Percentiles rank a stretch among this genome's conserved stretches.
Evolutionary conservation across 441 rosid genomes (phyloP).

Genomic region (Aquilaria agallochum): DNA sequence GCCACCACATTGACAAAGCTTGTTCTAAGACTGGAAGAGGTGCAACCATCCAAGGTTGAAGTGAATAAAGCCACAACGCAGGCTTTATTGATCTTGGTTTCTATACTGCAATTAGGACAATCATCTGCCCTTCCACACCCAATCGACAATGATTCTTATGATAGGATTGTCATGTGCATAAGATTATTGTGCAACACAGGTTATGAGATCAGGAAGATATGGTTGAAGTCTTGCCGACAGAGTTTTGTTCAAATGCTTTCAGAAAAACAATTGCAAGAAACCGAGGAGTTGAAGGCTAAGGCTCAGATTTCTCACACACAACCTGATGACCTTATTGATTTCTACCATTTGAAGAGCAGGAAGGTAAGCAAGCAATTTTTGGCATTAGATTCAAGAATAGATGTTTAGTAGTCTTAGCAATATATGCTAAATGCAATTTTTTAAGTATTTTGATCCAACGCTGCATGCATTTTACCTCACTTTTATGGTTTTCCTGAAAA

Average conservation of each 20-base stretch:
- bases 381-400: no score
- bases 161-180: conserved; percentile 73
- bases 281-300: conserved; percentile 82
- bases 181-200: conserved; percentile 69
- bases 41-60: conserved; percentile 70
- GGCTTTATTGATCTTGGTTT: conserved; percentile 70
- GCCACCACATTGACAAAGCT: conserved; percentile 87
- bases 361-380: conserved; percentile 40
- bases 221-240: conserved; percentile 82
- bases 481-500: no score
- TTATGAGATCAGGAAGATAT: conserved; percentile 71
- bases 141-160: conserved; percentile 79
- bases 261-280: conserved; percentile 78
- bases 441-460: no score
- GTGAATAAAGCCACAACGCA: conserved; percentile 60
- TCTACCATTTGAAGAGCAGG: conserved; percentile 92
- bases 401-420: no score
- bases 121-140: conserved; percentile 74
- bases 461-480: no score
- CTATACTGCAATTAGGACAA: conserved; percentile 86
- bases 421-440: no score
- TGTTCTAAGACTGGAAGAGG: conserved; percentile 82
- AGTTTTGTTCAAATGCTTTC: conserved; percentile 92
- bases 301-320: conserved; percentile 85
- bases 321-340: conserved; percentile 89